These are phyloP conservation scores for Chrysoporthe austroafricana DNA, from an alignment of 2,329 filamentous ascomycete species.

Conservation along the genomic window DNA sequence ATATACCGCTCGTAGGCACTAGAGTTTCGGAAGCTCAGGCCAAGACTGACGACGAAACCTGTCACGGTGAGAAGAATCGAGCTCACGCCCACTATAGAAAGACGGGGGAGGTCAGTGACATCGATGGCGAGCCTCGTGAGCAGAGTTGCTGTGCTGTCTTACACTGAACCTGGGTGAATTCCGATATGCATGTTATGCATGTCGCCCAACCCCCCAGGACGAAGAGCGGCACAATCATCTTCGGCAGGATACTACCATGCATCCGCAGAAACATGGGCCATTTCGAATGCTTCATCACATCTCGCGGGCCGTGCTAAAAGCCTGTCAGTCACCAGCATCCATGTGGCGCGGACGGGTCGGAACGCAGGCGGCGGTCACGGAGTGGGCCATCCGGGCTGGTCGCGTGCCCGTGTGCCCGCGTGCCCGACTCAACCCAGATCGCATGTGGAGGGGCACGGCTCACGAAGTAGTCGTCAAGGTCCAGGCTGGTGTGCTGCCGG, in stretches of 20 bases:
- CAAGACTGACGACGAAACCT: conserved; percentile 81
- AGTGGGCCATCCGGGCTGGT: not conserved
- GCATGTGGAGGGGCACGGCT: conserved; percentile 26
- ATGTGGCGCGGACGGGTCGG: not conserved
- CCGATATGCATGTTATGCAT: conserved; percentile 61
- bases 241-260: conserved; percentile 73
- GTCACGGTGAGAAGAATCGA: conserved; percentile 80
- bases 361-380: no score
- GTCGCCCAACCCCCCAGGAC: conserved; percentile 69
- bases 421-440: not conserved
- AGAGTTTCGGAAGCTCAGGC: conserved; percentile 76
- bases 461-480: conserved; percentile 52
- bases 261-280: conserved; percentile 77
- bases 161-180: conserved; percentile 31
- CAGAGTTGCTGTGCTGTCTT: not conserved
- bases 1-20: conserved; percentile 74
- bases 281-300: conserved; percentile 76
- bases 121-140: conserved; percentile 2
- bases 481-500: conserved; percentile 39
- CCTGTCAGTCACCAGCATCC: not conserved
- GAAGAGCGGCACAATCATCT: conserved; percentile 72
- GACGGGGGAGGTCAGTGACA: not conserved
- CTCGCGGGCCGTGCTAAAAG: conserved; percentile 60
- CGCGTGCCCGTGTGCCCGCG: not conserved
- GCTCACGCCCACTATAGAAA: conserved; percentile 53